A percentile compares a stretch with the other conserved stretches of the same genome.
Evolutionary conservation across 805 yeast species (phyloP).

Genomic region (Candida khao-thaluensis): DNA sequence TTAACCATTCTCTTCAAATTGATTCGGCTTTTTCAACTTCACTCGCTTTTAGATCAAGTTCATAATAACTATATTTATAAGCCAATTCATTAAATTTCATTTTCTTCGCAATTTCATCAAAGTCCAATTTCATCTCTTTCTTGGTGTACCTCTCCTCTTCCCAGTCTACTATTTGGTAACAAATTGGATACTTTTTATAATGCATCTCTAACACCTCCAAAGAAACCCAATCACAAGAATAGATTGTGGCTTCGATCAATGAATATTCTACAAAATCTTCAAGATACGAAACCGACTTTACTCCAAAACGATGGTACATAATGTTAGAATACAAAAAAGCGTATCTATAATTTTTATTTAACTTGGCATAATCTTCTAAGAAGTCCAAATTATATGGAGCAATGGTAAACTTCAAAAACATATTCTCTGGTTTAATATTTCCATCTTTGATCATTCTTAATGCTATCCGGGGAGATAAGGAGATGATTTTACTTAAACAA

Average conservation of each 20-base stretch:
- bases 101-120: neutral
- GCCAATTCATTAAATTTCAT: neutral
- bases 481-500: neutral
- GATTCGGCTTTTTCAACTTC: too few relatives aligned
- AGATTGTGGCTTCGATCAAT: neutral
- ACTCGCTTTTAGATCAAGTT: too few relatives aligned
- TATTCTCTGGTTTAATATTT: too few relatives aligned
- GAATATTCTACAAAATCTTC: neutral
- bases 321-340: too few relatives aligned
- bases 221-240: neutral
- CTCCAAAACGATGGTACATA: too few relatives aligned
- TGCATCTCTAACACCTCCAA: neutral
- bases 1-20: too few relatives aligned
- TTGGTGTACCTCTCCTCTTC: neutral
- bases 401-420: too few relatives aligned
- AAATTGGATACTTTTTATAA: neutral
- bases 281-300: neutral
- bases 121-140: neutral
- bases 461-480: neutral
- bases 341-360: too few relatives aligned
- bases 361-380: too few relatives aligned
- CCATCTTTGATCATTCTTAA: too few relatives aligned
- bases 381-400: too few relatives aligned
- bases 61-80: neutral
- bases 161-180: neutral